Percentiles rank a stretch among this genome's conserved stretches.
phyloP scores from a whole-genome alignment of 768 basidiomycete genomes.

The Pleurotus sapidus region DNA sequence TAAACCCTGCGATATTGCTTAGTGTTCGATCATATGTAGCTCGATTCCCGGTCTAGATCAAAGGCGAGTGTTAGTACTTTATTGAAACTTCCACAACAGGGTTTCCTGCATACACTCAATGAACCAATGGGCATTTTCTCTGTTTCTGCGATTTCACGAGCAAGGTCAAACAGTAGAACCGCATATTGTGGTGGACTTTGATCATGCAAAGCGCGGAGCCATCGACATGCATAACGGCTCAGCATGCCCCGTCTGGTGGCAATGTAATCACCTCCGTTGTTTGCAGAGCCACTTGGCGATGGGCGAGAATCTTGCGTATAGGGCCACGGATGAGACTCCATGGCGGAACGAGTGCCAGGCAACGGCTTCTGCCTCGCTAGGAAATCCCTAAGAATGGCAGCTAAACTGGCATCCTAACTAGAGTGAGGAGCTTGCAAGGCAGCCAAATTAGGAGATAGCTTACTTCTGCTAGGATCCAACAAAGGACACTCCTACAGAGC shows the following conservation, averaged over 20 bases:
- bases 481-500: conserved; percentile 52
- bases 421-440: conserved; percentile 1
- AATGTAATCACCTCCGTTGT: conserved; percentile 72
- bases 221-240: conserved; percentile 55
- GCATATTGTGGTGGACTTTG: conserved; percentile 55
- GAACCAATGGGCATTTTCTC: background rate
- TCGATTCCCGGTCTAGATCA: too few species aligned
- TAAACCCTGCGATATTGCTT: conserved; percentile 50
- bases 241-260: conserved; percentile 53
- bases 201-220: conserved; percentile 70
- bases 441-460: conserved; percentile 9
- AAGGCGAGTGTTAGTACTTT: too few species aligned
- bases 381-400: conserved; percentile 65
- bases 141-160: conserved; percentile 40
- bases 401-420: conserved; percentile 61
- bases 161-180: conserved; percentile 49
- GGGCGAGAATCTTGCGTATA: conserved; percentile 31
- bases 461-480: conserved; percentile 78
- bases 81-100: too few species aligned
- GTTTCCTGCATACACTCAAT: too few species aligned
- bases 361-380: conserved; percentile 52
- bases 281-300: conserved; percentile 34
- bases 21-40: conserved; percentile 39
- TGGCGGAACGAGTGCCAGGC: conserved; percentile 58
- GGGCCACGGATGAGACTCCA: conserved; percentile 57